Evolutionary conservation across 2,329 filamentous ascomycete species (phyloP).

Genomic region (Bipolaris oryzae): DNA sequence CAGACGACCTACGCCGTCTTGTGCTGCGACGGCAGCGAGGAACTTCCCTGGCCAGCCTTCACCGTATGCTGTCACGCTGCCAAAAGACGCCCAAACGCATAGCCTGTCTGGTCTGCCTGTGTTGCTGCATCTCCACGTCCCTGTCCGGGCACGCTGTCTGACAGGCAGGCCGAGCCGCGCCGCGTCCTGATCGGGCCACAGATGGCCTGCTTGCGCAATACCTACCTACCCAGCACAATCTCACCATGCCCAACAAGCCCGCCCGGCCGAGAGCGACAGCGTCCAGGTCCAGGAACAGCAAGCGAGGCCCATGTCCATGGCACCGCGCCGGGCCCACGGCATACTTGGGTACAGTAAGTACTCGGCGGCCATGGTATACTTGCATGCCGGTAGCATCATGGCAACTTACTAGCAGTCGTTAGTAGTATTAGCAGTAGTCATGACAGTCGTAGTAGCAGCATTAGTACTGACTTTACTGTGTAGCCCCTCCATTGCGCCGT

Average conservation of each 20-base stretch:
- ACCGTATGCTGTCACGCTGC: constrained; percentile 11
- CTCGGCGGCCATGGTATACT: not conserved
- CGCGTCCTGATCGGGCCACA: constrained; percentile 6
- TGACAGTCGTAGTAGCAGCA: not conserved
- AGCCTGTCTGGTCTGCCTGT: not conserved
- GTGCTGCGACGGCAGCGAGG: constrained; percentile 6
- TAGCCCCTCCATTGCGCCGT: constrained; percentile 5
- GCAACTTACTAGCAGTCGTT: not conserved
- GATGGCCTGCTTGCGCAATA: constrained; percentile 12
- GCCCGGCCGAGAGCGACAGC: not conserved
- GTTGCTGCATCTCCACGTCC: not conserved
- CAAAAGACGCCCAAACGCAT: constrained; percentile 5
- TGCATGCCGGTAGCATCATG: not conserved
- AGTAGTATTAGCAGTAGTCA: not conserved
- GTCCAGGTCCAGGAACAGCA: constrained; percentile 34
- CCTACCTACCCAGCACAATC: not conserved
- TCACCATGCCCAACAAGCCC: not conserved
- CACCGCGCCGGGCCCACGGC: no score
- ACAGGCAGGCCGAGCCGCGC: constrained; percentile 13
- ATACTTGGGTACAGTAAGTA: no score
- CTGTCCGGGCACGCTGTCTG: not conserved
- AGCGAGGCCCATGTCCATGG: constrained; percentile 11
- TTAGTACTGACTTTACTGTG: no score
- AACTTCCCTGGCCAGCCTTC: constrained; percentile 10
- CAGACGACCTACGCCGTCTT: constrained; percentile 5